These are phyloP conservation scores for Barbarea vulgaris DNA, from an alignment of 345 rosid genomes.

Conservation along the genomic window DNA sequence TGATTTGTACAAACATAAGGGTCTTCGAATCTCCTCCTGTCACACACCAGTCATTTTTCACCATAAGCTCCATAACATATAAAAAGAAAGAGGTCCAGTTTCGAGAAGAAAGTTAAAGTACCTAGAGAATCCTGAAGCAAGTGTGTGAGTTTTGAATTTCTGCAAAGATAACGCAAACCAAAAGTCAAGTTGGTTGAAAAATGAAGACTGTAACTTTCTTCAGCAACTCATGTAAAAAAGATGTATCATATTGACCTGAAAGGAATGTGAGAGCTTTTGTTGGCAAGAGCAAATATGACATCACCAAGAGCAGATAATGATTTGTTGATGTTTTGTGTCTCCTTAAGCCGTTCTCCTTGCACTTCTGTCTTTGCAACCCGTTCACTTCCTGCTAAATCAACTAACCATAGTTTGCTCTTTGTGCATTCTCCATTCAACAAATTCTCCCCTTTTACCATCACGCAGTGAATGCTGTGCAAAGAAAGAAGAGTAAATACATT, in stretches of 20 bases:
- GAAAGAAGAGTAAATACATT: neutral
- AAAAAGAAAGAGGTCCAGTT: no score
- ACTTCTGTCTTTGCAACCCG: constrained; percentile 93
- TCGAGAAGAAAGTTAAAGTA: constrained; percentile 33
- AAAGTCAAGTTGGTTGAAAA: constrained; percentile 8
- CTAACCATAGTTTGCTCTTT: constrained; percentile 94
- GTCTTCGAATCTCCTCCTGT: constrained; percentile 97
- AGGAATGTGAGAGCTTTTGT: constrained; percentile 88
- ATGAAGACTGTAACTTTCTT: neutral
- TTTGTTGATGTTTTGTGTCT: constrained; percentile 92
- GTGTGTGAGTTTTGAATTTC: constrained; percentile 98
- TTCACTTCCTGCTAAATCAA: constrained; percentile 99
- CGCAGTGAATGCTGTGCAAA: constrained; percentile 74
- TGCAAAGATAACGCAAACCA: constrained; percentile 42
- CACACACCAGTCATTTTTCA: constrained; percentile 26
- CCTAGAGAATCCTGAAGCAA: constrained; percentile 98
- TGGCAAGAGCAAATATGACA: constrained; percentile 93
- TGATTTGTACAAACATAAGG: constrained; percentile 94
- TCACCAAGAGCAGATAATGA: constrained; percentile 98
- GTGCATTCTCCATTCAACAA: constrained; percentile 83
- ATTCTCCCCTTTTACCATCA: constrained; percentile 89
- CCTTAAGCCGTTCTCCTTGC: constrained; percentile 94
- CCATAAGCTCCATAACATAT: constrained; percentile 9
- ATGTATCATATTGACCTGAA: constrained; percentile 59
- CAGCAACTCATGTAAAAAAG: neutral